Base-by-base conservation (phyloP, 1,139 yeast species). In the Wickerhamomyces sp. region DNA sequence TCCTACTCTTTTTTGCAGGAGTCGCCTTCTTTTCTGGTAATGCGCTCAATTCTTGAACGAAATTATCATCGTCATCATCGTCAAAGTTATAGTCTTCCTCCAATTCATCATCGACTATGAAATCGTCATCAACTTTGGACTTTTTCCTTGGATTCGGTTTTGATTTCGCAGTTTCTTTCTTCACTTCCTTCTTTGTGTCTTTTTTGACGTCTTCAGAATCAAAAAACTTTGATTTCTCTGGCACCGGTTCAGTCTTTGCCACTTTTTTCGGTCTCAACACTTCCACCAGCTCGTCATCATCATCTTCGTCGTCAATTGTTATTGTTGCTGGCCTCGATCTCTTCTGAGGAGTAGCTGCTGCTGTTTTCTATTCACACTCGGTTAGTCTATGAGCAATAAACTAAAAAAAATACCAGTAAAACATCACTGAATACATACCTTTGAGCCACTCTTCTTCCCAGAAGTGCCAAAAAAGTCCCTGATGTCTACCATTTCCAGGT, bases 401-500 rank as follows among this genome's bases (percentile, higher is more conserved):
- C 7, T 10, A 25, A 25, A 25, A 25, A 12, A 25, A 7, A 5
- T 5, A 7, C 13, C 7, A 25, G 13, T 13, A 25, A 25, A 13
- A 10, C 13, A 25, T 8, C 14, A 4, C 18, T 2, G 13, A 16
- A 15, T 8, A 42, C 48, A 24, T 20, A 44, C 50, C 27, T 43
- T 45, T 22, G 45, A 38, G 4, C 48, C 22, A 7, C 41, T 29
- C 30, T 42, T 46, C 40, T 41, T 43, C 3, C 32, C 41, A 7
- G 31, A 27, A 24, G 40, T 45, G 3, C 59, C 60, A 42, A 64
- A 64, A 48, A 62, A 64, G 37, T 67, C 68, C 28, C 66, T 58
- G 42, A 70, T 69, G 49, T 66, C 67, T 26, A 69, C 74, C 74
- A 69, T 69, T 33, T 24, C 37, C 13, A 7, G n/a, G 10, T 21